Conservation (phyloP, 257 asterid species). For the Solanum virginianum region DNA sequence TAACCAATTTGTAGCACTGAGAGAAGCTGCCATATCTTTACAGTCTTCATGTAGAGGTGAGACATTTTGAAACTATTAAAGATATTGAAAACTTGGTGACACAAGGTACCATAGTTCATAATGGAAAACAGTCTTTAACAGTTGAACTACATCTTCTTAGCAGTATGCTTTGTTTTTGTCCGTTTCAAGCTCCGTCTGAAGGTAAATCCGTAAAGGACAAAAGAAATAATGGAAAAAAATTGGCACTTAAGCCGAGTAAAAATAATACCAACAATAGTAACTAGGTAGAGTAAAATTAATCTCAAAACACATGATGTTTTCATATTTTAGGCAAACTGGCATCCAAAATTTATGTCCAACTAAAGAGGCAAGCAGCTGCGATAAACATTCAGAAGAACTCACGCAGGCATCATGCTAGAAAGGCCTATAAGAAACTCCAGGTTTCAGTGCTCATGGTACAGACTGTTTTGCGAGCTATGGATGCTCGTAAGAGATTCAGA, state of each 20-base stretch:
- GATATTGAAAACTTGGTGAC: neutral
- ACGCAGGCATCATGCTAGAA: constrained; percentile 51
- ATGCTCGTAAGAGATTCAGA: constrained; percentile 49
- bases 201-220: neutral
- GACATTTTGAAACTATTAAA: constrained; percentile 1
- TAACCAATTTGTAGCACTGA: constrained; percentile 46
- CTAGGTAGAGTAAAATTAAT: neutral
- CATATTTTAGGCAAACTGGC: constrained; percentile 70
- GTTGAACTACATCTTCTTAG: neutral
- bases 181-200: neutral
- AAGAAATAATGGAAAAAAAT: neutral
- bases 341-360: constrained; percentile 32
- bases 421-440: constrained; percentile 41
- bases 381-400: constrained; percentile 54
- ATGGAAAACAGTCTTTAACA: neutral
- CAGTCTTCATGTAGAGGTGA: constrained; percentile 89
- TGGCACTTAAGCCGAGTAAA: neutral
- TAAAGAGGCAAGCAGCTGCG: constrained; percentile 83
- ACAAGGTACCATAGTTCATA: neutral
- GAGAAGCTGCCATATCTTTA: constrained; percentile 52
- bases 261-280: neutral
- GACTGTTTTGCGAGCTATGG: constrained; percentile 70
- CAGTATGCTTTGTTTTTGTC: neutral
- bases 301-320: neutral
- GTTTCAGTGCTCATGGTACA: constrained; percentile 62